Base-by-base conservation (phyloP, 2,329 filamentous ascomycete species). In the Zopfia rhizophila region DNA sequence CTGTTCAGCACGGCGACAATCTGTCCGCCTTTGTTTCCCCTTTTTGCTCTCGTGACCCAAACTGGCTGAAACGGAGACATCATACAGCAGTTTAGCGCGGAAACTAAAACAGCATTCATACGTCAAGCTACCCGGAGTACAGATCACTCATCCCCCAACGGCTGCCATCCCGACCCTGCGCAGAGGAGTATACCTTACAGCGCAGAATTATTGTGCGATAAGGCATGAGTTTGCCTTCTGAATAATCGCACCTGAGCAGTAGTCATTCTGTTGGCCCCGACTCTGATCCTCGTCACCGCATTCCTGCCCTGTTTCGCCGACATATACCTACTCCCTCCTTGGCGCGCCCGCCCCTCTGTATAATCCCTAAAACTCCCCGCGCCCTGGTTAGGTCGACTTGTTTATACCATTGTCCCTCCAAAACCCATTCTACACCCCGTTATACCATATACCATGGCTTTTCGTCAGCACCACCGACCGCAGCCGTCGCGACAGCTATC, bases 401-500 rank as follows among this genome's bases (percentile, higher is more conserved):
- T n/a, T 46, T 27, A 19, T 48, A 27, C 32, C 8, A 17, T 13
- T 7, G 18, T 32, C 10, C 31, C 19, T 11, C 24, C 6, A 38
- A 24, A 17, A 2, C 24, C 8, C 12, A 11, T 12, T 13, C 32
- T 16, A 12, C 22, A 24, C 4, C 4, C 32, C 14, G 18, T 12
- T 17, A 8, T 14, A 28, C 40, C 35, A 13, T 28, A n/a, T 42
- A 53, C 36, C 48, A 73, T 73, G 70, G 70, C 70, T 19, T 72
- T 72, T 42, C 60, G 65, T 41, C 70, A 73, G 55, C 69, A 72
- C 43, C 68, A 70, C 29, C 63, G 69, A 7, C 70, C 68, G 25
- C 67, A 63, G 48, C 56, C 60, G 35, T 58, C 66, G 35, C 65
- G 68, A 11, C 67, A 67, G 46, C 48, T 66, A 19, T 70, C 70